These are phyloP conservation scores for Solanum bukasovii DNA, from an alignment of 257 asterid species.

Conservation along the genomic window DNA sequence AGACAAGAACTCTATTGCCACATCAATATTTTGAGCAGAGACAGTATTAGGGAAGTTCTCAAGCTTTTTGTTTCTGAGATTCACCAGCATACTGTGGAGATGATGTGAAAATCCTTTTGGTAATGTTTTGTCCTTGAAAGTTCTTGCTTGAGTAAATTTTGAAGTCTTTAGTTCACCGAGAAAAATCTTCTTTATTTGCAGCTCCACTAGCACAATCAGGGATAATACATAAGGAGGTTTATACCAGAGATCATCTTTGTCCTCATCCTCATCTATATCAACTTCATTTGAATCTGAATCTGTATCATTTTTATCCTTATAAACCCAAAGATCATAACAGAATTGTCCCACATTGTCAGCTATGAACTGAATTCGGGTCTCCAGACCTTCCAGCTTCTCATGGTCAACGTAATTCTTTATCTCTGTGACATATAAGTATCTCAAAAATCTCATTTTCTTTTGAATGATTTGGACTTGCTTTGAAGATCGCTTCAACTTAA, in stretches of 20 bases:
- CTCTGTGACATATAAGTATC: neutral
- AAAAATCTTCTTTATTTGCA: neutral
- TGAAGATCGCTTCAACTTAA: neutral
- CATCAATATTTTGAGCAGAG: neutral
- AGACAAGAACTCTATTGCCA: neutral
- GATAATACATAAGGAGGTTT: neutral
- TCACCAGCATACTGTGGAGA: neutral
- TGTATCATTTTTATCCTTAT: neutral
- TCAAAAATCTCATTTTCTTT: neutral
- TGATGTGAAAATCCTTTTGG: neutral
- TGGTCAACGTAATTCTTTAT: neutral
- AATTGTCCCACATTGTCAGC: neutral
- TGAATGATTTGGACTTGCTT: neutral
- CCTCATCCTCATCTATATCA: neutral
- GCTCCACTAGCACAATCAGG: neutral
- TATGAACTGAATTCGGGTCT: neutral
- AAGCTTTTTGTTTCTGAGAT: neutral
- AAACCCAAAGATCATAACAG: neutral
- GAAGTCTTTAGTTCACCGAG: neutral
- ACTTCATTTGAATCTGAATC: neutral
- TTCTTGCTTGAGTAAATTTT: neutral
- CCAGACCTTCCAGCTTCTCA: neutral
- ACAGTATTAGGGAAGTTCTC: neutral
- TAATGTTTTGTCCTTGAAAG: neutral
- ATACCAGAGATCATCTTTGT: neutral